Evolutionary conservation across 768 basidiomycete species (phyloP).

Genomic region (Lactarius psammicola): DNA sequence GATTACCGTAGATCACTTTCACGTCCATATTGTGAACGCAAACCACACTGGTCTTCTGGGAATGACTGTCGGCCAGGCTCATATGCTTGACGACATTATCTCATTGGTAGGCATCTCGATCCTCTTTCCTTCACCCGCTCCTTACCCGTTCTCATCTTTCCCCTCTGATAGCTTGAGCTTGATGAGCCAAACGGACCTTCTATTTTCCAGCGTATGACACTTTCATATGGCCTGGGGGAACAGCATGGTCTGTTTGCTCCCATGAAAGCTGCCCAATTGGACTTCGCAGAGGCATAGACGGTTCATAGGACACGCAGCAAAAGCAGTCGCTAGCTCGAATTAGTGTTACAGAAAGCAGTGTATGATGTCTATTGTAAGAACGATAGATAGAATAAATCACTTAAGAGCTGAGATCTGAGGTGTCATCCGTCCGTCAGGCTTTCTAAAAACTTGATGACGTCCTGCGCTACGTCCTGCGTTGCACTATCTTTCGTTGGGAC

Average conservation of each 20-base stretch:
- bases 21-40: conserved; percentile 87
- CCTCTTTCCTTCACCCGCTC: background rate
- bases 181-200: conserved; percentile 46
- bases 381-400: conserved; percentile 16
- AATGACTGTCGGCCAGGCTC: conserved; percentile 86
- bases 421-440: conserved; percentile 32
- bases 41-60: conserved; percentile 61
- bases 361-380: conserved; percentile 1
- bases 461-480: conserved; percentile 36
- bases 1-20: conserved; percentile 75
- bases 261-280: conserved; percentile 43
- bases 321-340: background rate
- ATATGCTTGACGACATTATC: conserved; percentile 90
- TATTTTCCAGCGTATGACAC: conserved; percentile 66
- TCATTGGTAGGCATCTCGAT: conserved; percentile 56
- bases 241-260: conserved; percentile 66
- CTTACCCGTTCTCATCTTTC: background rate
- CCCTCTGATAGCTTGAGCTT: conserved; percentile 58
- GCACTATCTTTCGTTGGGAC: conserved; percentile 19
- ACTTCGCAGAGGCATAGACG: conserved; percentile 8
- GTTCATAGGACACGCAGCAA: background rate
- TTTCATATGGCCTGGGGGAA: conserved; percentile 82
- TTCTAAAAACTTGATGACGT: conserved; percentile 56
- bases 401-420: background rate
- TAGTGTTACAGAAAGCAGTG: conserved; percentile 11